A percentile compares a stretch with the other conserved stretches of the same genome.
Conservation (phyloP, 768 basidiomycete species). For the Naganishia friedmannii region DNA sequence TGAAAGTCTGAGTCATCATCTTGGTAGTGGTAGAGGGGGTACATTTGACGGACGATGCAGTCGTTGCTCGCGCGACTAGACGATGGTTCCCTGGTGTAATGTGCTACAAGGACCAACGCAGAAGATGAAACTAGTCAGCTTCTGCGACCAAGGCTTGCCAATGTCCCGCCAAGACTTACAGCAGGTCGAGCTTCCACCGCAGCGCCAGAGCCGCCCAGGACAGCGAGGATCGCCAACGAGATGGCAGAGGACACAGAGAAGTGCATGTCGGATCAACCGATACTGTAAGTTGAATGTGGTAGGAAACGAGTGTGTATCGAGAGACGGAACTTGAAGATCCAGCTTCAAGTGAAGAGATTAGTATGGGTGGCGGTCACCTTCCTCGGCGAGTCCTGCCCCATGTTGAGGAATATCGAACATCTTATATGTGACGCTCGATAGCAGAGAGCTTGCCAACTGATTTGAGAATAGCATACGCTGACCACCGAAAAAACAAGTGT, state of each 20-base stretch:
- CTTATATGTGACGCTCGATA: too few species aligned
- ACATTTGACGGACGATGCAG: not conserved
- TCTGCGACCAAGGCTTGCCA: not conserved
- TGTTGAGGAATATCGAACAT: too few species aligned
- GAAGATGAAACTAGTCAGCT: not conserved
- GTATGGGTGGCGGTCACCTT: slow-evolving; percentile 1
- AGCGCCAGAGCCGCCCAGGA: slow-evolving; percentile 3
- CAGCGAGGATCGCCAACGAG: slow-evolving; percentile 6
- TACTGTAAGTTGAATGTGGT: not conserved
- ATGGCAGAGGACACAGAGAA: not conserved
- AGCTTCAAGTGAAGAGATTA: slow-evolving; percentile 6
- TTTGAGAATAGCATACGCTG: too few species aligned
- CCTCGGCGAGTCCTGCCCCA: too few species aligned
- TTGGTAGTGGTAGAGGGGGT: slow-evolving; percentile 7
- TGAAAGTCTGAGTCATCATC: not conserved
- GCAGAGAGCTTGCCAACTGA: too few species aligned
- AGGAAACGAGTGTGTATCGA: slow-evolving; percentile 6
- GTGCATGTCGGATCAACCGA: slow-evolving; percentile 2
- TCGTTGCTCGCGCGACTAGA: not conserved
- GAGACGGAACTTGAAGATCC: slow-evolving; percentile 11
- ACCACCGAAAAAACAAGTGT: too few species aligned
- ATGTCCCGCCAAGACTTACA: not conserved
- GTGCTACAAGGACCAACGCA: not conserved
- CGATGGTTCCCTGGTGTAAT: not conserved
- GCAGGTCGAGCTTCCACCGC: slow-evolving; percentile 18